A percentile compares a stretch with the other conserved stretches of the same genome.
Conservation (phyloP, 2,329 filamentous ascomycete genomes). For the Pyrenochaeta sp. region DNA sequence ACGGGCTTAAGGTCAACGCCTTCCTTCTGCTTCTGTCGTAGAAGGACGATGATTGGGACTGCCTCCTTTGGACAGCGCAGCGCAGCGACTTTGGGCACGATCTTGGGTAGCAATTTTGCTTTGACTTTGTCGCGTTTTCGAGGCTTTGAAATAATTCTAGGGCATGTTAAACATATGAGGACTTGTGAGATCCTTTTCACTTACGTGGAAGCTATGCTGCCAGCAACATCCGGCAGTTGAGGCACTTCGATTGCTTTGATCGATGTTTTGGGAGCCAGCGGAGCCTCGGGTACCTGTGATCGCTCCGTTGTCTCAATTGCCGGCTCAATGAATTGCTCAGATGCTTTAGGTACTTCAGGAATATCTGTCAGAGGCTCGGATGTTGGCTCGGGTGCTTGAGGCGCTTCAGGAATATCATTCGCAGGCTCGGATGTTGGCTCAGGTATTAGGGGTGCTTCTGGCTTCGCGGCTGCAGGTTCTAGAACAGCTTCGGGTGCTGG, state of each 20-base stretch:
- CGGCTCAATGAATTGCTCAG: too few species aligned
- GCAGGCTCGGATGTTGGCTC: too few species aligned
- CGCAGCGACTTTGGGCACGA: constrained; percentile 3
- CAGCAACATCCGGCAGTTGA: not conserved
- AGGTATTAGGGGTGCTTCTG: too few species aligned
- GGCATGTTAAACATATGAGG: not conserved
- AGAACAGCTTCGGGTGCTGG: not conserved
- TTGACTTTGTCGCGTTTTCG: constrained; percentile 17
- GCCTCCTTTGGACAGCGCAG: constrained; percentile 17
- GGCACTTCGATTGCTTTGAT: constrained; percentile 3
- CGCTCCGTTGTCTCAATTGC: too few species aligned
- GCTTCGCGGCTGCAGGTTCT: too few species aligned
- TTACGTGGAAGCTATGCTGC: not conserved
- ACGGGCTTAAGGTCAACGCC: constrained; percentile 32
- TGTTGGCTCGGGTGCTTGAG: too few species aligned
- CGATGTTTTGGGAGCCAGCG: too few species aligned
- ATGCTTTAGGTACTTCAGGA: too few species aligned
- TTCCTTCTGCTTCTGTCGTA: constrained; percentile 32
- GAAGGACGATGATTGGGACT: constrained; percentile 19
- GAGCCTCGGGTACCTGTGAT: too few species aligned
- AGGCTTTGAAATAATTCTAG: not conserved
- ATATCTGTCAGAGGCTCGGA: too few species aligned
- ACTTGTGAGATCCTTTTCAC: not conserved
- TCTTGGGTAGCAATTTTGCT: not conserved
- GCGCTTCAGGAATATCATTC: too few species aligned